A percentile compares a stretch with the other conserved stretches of the same genome.
These are phyloP conservation scores for Chaetomium tenue DNA, from an alignment of 495 filamentous ascomycete species.

Conservation along the genomic window DNA sequence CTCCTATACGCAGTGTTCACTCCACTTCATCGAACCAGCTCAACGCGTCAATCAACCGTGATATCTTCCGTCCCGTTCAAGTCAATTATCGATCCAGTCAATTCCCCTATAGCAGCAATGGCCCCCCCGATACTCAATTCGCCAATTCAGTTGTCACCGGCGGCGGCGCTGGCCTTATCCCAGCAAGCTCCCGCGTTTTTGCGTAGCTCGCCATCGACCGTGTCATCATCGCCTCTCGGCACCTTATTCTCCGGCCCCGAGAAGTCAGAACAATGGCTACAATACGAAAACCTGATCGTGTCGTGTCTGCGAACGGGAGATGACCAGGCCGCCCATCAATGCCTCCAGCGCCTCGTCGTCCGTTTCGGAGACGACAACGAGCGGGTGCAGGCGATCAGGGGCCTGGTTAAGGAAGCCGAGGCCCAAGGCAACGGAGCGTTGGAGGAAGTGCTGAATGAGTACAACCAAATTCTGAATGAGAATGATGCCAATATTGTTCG, in stretches of 20 bases:
- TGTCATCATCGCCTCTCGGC: constrained; percentile 50
- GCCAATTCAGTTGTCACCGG: constrained; percentile 49
- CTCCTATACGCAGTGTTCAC: constrained; percentile 3
- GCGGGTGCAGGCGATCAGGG: constrained; percentile 74
- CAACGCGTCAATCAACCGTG: constrained; percentile 4
- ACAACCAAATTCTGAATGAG: constrained; percentile 68
- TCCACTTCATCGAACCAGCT: background rate
- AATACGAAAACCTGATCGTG: constrained; percentile 81
- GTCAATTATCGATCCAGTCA: background rate
- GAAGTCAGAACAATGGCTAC: constrained; percentile 71
- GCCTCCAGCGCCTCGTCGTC: constrained; percentile 66
- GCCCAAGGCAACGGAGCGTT: constrained; percentile 63
- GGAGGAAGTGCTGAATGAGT: constrained; percentile 66
- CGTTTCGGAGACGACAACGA: constrained; percentile 84
- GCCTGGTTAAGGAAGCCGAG: constrained; percentile 81
- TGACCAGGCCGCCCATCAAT: constrained; percentile 68
- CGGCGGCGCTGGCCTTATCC: constrained; percentile 63
- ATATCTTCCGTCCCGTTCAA: background rate
- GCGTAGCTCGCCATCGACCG: constrained; percentile 45
- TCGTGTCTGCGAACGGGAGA: constrained; percentile 85
- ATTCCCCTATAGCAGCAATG: constrained; percentile 34
- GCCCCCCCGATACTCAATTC: constrained; percentile 51
- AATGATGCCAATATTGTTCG: constrained; percentile 80
- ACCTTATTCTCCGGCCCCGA: constrained; percentile 60
- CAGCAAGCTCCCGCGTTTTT: constrained; percentile 75